A percentile compares a stretch with the other conserved stretches of the same genome.
Conservation (phyloP, 345 rosid species). For the Clarkia xantiana region DNA sequence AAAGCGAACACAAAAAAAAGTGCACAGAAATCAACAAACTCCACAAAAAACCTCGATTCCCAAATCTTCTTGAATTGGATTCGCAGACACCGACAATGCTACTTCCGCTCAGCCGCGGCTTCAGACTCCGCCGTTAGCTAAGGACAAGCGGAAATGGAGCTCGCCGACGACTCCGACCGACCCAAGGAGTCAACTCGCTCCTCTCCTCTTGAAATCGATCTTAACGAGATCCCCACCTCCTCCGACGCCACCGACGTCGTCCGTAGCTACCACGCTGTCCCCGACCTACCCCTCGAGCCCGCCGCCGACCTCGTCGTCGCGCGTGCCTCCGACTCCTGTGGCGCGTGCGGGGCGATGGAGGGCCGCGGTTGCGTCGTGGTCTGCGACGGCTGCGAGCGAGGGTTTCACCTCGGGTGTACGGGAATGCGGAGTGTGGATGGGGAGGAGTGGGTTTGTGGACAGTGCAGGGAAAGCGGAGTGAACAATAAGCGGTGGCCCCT, state of each 20-base stretch:
- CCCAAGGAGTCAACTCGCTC: conserved; percentile 35
- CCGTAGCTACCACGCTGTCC: conserved; percentile 43
- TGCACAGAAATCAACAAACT: no score
- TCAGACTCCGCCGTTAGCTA: background rate
- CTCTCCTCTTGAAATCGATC: conserved; percentile 75
- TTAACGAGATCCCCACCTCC: conserved; percentile 85
- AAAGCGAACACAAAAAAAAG: no score
- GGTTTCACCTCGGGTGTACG: conserved; percentile 52
- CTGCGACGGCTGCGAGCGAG: conserved; percentile 91
- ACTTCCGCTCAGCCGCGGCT: background rate
- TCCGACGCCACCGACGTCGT: conserved; percentile 49
- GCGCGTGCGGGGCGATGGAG: conserved; percentile 39
- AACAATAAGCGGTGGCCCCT: conserved; percentile 75
- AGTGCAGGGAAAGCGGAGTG: conserved; percentile 42
- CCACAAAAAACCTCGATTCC: no score
- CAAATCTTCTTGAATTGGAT: no score
- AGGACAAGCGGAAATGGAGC: conserved; percentile 4
- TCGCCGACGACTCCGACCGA: conserved; percentile 10
- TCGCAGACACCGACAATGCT: conserved; percentile 2
- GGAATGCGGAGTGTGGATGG: conserved; percentile 18
- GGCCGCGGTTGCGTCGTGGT: conserved; percentile 33
- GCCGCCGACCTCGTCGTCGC: conserved; percentile 16
- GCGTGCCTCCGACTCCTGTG: conserved; percentile 19
- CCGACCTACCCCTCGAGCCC: conserved; percentile 43
- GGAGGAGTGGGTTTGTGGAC: conserved; percentile 71